Evolutionary conservation across 345 rosid genomes (phyloP), one percentile per base, ranked within the genome.

Genomic region (Anacardium occidentale): DNA sequence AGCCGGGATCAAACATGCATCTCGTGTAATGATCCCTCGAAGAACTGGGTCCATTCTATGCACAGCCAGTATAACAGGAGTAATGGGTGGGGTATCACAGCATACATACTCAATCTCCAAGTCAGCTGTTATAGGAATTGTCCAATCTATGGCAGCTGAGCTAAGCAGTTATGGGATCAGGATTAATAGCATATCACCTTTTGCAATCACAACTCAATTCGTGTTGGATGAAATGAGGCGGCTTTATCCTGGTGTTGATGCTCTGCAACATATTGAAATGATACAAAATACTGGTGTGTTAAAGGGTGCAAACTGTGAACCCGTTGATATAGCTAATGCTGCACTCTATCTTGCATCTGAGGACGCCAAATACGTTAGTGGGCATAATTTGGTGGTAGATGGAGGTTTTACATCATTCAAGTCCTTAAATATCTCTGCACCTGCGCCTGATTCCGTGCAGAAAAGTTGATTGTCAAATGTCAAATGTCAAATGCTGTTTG

Each of bases 311-410:
- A 80, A 76, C 34, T 90, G 90, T 68, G 94, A 94, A 73, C 79
- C 96, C 0, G 47, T n/a, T 15, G 97, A 94, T 66, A 75, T 91
- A 62, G 98, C 98, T 37, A 85, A 91, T 55, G 97, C 97, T 18
- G 97, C 97, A 15, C 78, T 92, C 48, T 94, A 86, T 74, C 86
- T 94, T 3, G 92, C 89, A 1, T 90, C 97, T 0, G 92, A 85
- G 50, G 97, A 89, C 75, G 91, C 98, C 5, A 91, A 89, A 81
- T 93, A 89, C 52, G 89, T 93, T 9, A 89, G 80, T 47, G 98
- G 95, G 18, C 97, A 90, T 79, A 94, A 94, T 71, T 74, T 94
- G 77, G 92, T 89, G 66, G 91, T 94, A 9, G 98, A 94, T 77
- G 98, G 98, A 77, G 98, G 97, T 14, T 88, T 91, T 78, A 90